These are phyloP conservation scores for Trichoderma oligosporum DNA, from an alignment of 2,329 filamentous ascomycete species.

Conservation along the genomic window DNA sequence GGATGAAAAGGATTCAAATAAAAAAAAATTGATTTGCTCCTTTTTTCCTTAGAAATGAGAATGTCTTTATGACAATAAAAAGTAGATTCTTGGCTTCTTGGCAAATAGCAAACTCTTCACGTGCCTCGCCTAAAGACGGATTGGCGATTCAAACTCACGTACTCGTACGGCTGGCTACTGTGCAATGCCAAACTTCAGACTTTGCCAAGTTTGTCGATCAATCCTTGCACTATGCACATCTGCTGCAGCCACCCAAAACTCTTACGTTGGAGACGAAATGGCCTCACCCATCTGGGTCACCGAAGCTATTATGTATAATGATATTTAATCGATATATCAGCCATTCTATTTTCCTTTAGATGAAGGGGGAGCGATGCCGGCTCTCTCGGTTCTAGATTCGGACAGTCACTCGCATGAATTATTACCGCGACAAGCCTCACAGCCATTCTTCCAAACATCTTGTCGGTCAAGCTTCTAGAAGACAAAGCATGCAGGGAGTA, in stretches of 20 bases:
- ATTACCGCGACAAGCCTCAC: background rate
- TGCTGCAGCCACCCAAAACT: constrained; percentile 3
- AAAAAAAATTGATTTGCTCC: background rate
- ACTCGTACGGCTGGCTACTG: background rate
- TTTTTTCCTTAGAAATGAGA: background rate
- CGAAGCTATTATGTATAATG: background rate
- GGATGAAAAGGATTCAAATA: too few relatives aligned
- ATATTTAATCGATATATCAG: too few relatives aligned
- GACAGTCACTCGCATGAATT: background rate
- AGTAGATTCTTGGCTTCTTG: constrained; percentile 5
- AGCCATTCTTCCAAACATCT: background rate
- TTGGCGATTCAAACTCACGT: background rate
- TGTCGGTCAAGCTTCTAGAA: background rate
- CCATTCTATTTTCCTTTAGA: too few relatives aligned
- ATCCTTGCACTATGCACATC: background rate
- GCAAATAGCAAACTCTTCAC: constrained; percentile 2
- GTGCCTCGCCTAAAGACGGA: background rate
- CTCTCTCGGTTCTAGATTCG: background rate
- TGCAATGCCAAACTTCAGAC: background rate
- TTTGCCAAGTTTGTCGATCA: background rate
- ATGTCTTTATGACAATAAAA: background rate
- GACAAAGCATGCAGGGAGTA: background rate
- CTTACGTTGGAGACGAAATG: background rate
- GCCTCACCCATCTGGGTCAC: background rate
- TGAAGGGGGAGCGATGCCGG: background rate